phyloP scores from a whole-genome alignment of 768 basidiomycete species.

The Mrakia gelida region DNA sequence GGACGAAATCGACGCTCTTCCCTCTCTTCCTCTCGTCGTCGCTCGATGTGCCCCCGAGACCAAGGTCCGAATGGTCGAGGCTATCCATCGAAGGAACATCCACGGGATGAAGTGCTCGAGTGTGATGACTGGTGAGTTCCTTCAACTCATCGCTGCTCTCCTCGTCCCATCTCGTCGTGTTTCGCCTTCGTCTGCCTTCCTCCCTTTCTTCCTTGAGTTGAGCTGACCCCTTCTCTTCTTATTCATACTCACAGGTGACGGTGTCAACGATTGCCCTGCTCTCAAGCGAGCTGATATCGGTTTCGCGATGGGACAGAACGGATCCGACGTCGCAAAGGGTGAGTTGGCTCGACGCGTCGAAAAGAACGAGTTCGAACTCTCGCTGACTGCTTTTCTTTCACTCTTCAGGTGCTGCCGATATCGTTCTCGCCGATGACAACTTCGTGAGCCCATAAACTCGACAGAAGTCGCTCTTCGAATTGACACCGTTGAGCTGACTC shows the following conservation, averaged over 20 bases:
- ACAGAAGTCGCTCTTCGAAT: too few species aligned
- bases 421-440: constrained; percentile 62
- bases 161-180: neutral
- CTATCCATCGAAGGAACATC: constrained; percentile 54
- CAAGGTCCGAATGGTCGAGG: constrained; percentile 58
- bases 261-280: constrained; percentile 60
- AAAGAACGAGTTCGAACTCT: neutral
- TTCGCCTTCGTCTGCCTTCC: too few species aligned
- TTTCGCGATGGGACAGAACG: constrained; percentile 59
- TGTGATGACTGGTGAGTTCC: constrained; percentile 54
- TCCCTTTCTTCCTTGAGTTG: neutral
- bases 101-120: constrained; percentile 45
- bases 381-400: neutral
- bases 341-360: neutral
- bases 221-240: neutral
- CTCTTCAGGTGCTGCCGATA: constrained; percentile 59
- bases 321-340: constrained; percentile 58
- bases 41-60: constrained; percentile 56
- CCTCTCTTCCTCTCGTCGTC: constrained; percentile 55
- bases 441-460: constrained; percentile 48
- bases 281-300: constrained; percentile 59
- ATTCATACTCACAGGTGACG: constrained; percentile 38
- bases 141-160: neutral
- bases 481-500: too few species aligned
- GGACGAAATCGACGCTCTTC: constrained; percentile 52